Evolutionary conservation across 352 stramenopile genomes (phyloP), one percentile per base, ranked within the genome.

Genomic region (Phytopythium sindhum): DNA sequence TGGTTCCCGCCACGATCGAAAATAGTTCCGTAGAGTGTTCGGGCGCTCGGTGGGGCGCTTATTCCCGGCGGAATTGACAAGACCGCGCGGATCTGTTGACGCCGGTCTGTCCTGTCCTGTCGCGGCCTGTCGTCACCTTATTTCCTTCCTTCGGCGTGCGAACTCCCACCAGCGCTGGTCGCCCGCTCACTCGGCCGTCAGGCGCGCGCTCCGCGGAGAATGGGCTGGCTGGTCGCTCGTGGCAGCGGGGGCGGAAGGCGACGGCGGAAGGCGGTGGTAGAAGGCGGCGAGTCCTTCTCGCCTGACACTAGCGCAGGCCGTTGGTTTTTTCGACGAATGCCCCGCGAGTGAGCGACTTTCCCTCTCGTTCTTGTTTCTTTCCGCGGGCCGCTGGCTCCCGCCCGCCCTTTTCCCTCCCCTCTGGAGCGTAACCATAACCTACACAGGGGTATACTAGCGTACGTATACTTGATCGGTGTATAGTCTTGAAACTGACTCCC

Each of bases 1-100:
- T 80, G 57, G 71, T 82, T 57, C 33, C 70, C 31, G 37, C 14
- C 26, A 12, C 24, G 6, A 23, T 24, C 42, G 10, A 14, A 23
- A 14, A 8, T 23, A 21, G 39, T 10, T n/a, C 42, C 14, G 21
- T 26, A n/a, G 42, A 26, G 21, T 50, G 6, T 50, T 23, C 21
- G 42, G 26, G 7, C 4, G 41, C 15, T 45, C 41, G 41, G 41
- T 45, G 41, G 37, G 12, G 37, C 2, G 1, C 4, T 1, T 23
- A 17, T 45, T 5, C 41, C 41, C 41, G 5, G 17, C 23, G 41
- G 6, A 21, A 23, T n/a, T n/a, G 41, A 23, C 41, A 45, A 45
- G 41, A 21, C 5, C 41, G 1, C 4, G 5, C 0, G 17, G 14
- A 10, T 10, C 10, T 9, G 41, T 45, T n/a, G 41, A 45, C 41